Evolutionary conservation across 352 stramenopile species (phyloP).

Genomic region (Pythium aristosporum): DNA sequence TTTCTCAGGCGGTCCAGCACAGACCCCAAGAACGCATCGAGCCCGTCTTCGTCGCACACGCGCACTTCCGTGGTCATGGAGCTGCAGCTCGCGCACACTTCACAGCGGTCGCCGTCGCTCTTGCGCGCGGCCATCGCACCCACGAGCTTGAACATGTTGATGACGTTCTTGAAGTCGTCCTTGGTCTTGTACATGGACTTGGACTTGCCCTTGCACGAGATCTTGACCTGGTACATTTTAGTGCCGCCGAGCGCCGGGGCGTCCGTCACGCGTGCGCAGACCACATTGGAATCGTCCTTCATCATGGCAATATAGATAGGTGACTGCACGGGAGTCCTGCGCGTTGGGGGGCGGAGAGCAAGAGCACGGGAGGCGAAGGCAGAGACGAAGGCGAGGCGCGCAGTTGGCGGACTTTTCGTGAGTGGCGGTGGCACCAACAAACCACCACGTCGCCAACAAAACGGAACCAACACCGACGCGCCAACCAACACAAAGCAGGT

Average conservation of each 20-base stretch:
- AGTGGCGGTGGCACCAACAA: constrained; percentile 17
- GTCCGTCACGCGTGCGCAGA: constrained; percentile 57
- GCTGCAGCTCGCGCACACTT: constrained; percentile 55
- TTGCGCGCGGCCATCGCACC: constrained; percentile 58
- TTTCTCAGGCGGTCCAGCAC: constrained; percentile 65
- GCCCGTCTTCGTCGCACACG: constrained; percentile 48
- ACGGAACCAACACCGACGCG: constrained; percentile 24
- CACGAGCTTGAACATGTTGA: constrained; percentile 82
- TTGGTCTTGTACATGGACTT: constrained; percentile 83
- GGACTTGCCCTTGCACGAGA: constrained; percentile 71
- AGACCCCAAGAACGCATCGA: constrained; percentile 53
- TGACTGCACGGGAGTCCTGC: constrained; percentile 2
- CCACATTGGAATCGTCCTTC: constrained; percentile 43
- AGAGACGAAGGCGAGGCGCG: background rate
- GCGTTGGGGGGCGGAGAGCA: background rate
- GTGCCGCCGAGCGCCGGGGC: constrained; percentile 64
- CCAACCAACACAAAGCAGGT: constrained; percentile 23
- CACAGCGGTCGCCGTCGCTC: constrained; percentile 41
- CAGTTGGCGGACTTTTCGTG: constrained; percentile 27
- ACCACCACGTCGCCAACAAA: constrained; percentile 14
- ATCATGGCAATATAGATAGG: constrained; percentile 31
- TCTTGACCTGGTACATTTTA: constrained; percentile 85
- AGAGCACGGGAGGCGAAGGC: background rate
- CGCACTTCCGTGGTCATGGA: constrained; percentile 36
- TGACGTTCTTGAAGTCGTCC: constrained; percentile 79